Base-by-base conservation (phyloP, 2,329 filamentous ascomycete species). In the Hypomyces perniciosus region DNA sequence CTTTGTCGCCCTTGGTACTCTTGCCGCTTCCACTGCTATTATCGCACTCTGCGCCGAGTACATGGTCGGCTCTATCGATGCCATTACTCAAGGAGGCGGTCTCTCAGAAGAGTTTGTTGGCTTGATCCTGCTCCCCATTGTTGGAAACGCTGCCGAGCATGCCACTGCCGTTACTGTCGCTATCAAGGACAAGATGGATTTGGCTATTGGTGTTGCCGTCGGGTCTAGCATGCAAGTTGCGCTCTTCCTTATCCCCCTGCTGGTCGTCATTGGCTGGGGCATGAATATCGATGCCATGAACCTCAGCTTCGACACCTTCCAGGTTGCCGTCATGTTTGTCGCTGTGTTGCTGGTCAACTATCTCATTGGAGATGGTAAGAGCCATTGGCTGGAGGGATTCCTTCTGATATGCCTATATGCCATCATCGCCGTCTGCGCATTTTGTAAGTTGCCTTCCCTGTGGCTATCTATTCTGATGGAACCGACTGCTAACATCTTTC, bases 271-370 rank as follows among this genome's bases (percentile, higher is more conserved):
- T 34, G 87, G 87, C 49, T 92, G 88, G 88, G 83, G 82, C 56
- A 83, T 90, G 77, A 79, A 72, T 35, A 67, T 79, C 55, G 82
- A 85, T 54, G 76, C 82, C 1, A 92, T 92, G 88, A 88, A 84
- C 20, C 78, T 95, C 5, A 85, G 85, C 65, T 93, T 96, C 65
- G 89, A 95, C 63, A 84, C 84, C 1, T 96, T 96, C 74, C 89
- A 96, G 70, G 84, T 96, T 10, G 86, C 90, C 26, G 85, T 87
- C 38, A 72, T 95, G 38, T 95, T 95, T 59, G 87, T 93, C 9
- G 84, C 88, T 2, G 88, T 89, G 0, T 80, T 95, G 39, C 77
- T 95, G 33, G 87, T 91, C 52, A 95, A 95, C 65, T 95, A 95
- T 64, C 70, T 95, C 40, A 89, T 95, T 44, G 77, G 85, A 20